phyloP scores from a whole-genome alignment of 768 basidiomycete species.

The Steccherinum ochraceum region DNA sequence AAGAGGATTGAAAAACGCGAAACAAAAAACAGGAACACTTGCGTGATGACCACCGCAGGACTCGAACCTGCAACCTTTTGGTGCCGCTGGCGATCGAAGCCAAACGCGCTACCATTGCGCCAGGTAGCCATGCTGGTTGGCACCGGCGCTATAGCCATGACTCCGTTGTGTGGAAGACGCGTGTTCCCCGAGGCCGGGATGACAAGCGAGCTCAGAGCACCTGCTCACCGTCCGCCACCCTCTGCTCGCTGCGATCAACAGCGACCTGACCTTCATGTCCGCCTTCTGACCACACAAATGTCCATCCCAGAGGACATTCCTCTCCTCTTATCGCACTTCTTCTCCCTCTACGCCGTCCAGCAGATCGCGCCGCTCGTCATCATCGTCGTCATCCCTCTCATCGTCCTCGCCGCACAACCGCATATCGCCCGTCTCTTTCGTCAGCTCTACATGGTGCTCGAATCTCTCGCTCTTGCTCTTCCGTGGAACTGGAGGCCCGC shows the following conservation, averaged over 20 bases:
- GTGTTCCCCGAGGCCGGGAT: too few species aligned
- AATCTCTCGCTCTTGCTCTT: slow-evolving; percentile 44
- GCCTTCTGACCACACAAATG: too few species aligned
- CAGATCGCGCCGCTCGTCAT: slow-evolving; percentile 55
- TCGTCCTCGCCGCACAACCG: slow-evolving; percentile 25
- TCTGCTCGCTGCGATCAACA: too few species aligned
- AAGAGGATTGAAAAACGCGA: too few species aligned
- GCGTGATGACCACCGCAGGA: slow-evolving; percentile 76
- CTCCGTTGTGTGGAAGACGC: too few species aligned
- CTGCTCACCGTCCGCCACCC: too few species aligned
- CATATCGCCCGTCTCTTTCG: slow-evolving; percentile 19
- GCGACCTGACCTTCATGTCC: too few species aligned
- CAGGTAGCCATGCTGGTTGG: slow-evolving; percentile 61
- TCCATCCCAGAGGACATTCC: slow-evolving; percentile 1
- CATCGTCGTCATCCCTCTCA: slow-evolving; percentile 38
- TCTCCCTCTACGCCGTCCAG: slow-evolving; percentile 28
- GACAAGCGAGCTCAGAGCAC: too few species aligned
- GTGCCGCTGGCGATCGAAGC: slow-evolving; percentile 76
- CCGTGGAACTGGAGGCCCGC: slow-evolving; percentile 59
- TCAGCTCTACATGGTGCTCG: slow-evolving; percentile 46
- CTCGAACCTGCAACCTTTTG: slow-evolving; percentile 97
- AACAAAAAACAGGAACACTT: background rate
- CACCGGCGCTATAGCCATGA: too few species aligned
- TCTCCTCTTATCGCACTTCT: slow-evolving; percentile 4
- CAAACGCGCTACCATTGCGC: slow-evolving; percentile 96